phyloP scores from a whole-genome alignment of 495 filamentous ascomycete species.

The Venustampulla echinocandica region DNA sequence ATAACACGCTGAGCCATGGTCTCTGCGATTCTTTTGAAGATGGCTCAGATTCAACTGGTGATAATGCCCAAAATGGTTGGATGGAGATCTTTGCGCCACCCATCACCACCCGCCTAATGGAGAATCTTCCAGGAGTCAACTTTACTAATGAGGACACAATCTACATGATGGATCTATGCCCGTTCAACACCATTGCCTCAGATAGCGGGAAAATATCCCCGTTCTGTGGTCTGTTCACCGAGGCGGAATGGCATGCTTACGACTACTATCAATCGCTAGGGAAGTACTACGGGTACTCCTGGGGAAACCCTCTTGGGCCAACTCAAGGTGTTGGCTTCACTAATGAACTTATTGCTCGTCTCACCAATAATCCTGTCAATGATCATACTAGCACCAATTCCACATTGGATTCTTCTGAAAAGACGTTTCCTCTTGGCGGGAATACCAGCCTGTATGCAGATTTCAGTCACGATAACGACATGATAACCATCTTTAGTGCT shows the following conservation, averaged over 20 bases:
- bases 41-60: constrained; percentile 31
- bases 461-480: constrained; percentile 82
- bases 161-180: constrained; percentile 75
- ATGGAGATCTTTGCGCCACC: constrained; percentile 47
- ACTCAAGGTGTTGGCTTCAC: constrained; percentile 78
- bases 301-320: constrained; percentile 66
- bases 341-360: constrained; percentile 75
- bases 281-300: constrained; percentile 74
- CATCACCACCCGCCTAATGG: constrained; percentile 54
- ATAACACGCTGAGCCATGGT: constrained; percentile 71
- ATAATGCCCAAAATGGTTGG: constrained; percentile 44
- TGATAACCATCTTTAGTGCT: constrained; percentile 63
- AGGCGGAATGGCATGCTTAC: constrained; percentile 62
- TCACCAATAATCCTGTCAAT: constrained; percentile 56
- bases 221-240: constrained; percentile 67
- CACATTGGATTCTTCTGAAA: constrained; percentile 52
- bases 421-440: constrained; percentile 60
- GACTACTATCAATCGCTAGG: constrained; percentile 66
- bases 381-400: constrained; percentile 64
- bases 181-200: constrained; percentile 64
- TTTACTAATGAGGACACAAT: constrained; percentile 51
- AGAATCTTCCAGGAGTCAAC: constrained; percentile 49
- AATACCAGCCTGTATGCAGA: constrained; percentile 59
- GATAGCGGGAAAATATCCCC: constrained; percentile 35
- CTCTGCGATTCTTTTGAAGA: constrained; percentile 57